Percentiles rank a stretch among this genome's conserved stretches.
Evolutionary conservation across 306 rosid species (phyloP).

Genomic region (Trifolium subterraneum): DNA sequence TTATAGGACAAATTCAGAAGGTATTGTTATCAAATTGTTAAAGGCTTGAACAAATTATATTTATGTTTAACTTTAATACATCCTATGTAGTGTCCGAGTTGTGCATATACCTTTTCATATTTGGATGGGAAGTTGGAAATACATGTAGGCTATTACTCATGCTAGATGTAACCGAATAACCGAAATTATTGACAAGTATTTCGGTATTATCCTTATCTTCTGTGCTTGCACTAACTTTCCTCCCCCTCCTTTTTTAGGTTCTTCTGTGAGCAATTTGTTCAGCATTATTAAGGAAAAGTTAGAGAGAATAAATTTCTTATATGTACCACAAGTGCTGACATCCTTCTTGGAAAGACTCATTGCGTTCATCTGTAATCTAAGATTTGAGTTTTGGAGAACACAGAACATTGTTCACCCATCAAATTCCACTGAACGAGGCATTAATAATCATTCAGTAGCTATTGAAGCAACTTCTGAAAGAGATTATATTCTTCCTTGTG

Average conservation of each 20-base stretch:
- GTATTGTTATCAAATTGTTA: slow-evolving; percentile 48
- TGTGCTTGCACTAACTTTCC: slow-evolving; percentile 17
- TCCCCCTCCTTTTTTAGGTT: slow-evolving; percentile 50
- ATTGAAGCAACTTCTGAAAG: slow-evolving; percentile 59
- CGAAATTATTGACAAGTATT: slow-evolving; percentile 19
- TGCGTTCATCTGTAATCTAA: slow-evolving; percentile 52
- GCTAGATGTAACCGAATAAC: slow-evolving; percentile 14
- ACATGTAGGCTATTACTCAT: slow-evolving; percentile 24
- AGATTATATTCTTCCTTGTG: slow-evolving; percentile 67
- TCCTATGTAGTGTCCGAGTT: slow-evolving; percentile 17
- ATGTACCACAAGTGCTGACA: slow-evolving; percentile 52
- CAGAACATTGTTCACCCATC: slow-evolving; percentile 70
- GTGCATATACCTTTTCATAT: slow-evolving; percentile 24
- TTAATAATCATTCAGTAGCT: slow-evolving; percentile 51
- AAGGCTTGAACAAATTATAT: slow-evolving; percentile 7
- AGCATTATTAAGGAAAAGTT: slow-evolving; percentile 55
- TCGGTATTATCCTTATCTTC: slow-evolving; percentile 19
- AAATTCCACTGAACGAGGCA: slow-evolving; percentile 43
- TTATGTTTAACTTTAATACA: slow-evolving; percentile 28
- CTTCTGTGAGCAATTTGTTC: slow-evolving; percentile 50
- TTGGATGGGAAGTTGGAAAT: slow-evolving; percentile 24
- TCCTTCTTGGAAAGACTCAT: slow-evolving; percentile 62
- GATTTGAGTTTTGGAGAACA: slow-evolving; percentile 70
- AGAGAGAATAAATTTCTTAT: slow-evolving; percentile 52
- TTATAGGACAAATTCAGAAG: slow-evolving; percentile 59